phyloP scores from a whole-genome alignment of 371 early-diverging fungal species.

The Apophysomyces sp. region DNA sequence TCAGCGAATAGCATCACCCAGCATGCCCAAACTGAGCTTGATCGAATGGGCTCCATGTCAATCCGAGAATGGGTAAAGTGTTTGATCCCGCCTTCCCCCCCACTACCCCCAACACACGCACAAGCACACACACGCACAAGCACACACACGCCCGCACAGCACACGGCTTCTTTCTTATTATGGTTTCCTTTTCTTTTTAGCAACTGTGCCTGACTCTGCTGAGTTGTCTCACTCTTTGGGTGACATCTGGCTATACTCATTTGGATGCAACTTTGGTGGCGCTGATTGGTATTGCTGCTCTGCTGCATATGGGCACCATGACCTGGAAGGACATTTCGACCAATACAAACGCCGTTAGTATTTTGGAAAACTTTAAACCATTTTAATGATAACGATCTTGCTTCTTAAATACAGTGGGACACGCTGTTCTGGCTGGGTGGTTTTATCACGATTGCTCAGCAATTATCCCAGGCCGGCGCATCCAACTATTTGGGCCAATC shows the following conservation, averaged over 20 bases:
- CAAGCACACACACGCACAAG: no score
- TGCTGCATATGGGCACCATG: slow-evolving; percentile 61
- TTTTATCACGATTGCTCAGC: slow-evolving; percentile 76
- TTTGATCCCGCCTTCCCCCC: no score
- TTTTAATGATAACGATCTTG: no score
- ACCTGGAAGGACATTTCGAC: slow-evolving; percentile 70
- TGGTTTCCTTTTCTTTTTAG: slow-evolving; percentile 15
- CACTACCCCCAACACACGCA: no score
- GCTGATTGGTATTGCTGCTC: slow-evolving; percentile 53
- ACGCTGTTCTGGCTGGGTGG: slow-evolving; percentile 80
- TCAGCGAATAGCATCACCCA: slow-evolving; percentile 20
- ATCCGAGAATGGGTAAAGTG: slow-evolving; percentile 42
- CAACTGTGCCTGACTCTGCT: slow-evolving; percentile 56
- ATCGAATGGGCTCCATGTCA: slow-evolving; percentile 36
- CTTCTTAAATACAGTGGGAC: slow-evolving; percentile 84
- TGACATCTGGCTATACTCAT: slow-evolving; percentile 57
- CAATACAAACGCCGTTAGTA: slow-evolving; percentile 64
- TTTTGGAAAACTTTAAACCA: neutral
- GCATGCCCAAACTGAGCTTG: slow-evolving; percentile 34
- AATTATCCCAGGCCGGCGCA: slow-evolving; percentile 67
- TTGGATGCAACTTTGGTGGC: slow-evolving; percentile 74
- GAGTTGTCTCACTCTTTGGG: slow-evolving; percentile 66
- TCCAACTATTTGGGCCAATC: slow-evolving; percentile 61
- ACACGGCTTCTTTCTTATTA: neutral
- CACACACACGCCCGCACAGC: no score